phyloP scores from a whole-genome alignment of 148 eudicot species.

The Nepenthes mirabilis region DNA sequence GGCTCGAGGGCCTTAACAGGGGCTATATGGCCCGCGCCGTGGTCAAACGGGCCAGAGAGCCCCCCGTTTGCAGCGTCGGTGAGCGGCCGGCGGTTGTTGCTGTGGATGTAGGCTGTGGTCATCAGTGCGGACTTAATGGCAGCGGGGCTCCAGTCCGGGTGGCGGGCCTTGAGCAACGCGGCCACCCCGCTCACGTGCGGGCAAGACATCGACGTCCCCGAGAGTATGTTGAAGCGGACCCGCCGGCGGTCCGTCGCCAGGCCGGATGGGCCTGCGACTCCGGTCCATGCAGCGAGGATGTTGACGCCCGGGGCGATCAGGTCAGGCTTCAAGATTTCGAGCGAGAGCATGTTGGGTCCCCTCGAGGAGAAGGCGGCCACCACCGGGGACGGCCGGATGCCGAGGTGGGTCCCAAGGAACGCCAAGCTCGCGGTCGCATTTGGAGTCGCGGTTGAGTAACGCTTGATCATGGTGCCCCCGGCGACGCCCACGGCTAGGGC shows the following conservation, averaged over 20 bases:
- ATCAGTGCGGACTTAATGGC: constrained; percentile 81
- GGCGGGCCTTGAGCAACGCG: constrained; percentile 65
- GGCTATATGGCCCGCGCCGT: constrained; percentile 84
- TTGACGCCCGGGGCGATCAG: constrained; percentile 90
- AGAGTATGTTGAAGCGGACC: constrained; percentile 63
- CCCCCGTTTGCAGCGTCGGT: constrained; percentile 43
- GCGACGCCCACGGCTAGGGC: constrained; percentile 64
- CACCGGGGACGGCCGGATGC: constrained; percentile 59
- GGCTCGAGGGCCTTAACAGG: constrained; percentile 73
- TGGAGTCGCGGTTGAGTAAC: constrained; percentile 29
- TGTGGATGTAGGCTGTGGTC: constrained; percentile 83
- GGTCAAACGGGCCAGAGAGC: constrained; percentile 51
- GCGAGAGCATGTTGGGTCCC: constrained; percentile 69
- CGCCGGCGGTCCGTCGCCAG: constrained; percentile 39
- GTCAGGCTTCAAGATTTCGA: constrained; percentile 73
- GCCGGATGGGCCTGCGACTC: constrained; percentile 53
- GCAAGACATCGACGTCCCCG: constrained; percentile 95
- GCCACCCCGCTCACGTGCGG: constrained; percentile 96
- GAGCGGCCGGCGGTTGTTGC: constrained; percentile 28
- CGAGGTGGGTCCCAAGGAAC: constrained; percentile 55
- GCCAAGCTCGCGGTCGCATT: constrained; percentile 45
- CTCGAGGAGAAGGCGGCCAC: constrained; percentile 90
- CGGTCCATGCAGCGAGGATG: constrained; percentile 88
- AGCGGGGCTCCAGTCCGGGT: constrained; percentile 87
- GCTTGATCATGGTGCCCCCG: constrained; percentile 47